phyloP scores from a whole-genome alignment of 768 basidiomycete species.

The Phlebiopsis flavidoalba region DNA sequence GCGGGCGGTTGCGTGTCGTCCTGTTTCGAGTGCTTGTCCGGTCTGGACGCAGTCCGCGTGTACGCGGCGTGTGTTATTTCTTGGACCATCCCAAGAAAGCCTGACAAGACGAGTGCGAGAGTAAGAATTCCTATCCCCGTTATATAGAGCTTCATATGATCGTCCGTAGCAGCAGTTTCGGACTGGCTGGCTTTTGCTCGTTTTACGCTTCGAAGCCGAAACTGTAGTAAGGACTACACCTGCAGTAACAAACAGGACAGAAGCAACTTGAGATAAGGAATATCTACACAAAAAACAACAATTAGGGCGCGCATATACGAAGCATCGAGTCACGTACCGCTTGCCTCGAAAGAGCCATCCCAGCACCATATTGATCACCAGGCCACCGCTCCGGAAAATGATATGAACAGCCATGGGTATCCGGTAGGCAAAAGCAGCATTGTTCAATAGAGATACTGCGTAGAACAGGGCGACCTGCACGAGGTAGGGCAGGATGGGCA shows the following conservation, averaged over 20 bases:
- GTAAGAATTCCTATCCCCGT: constrained; percentile 71
- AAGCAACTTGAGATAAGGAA: constrained; percentile 53
- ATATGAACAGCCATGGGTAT: constrained; percentile 94
- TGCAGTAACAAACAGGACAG: constrained; percentile 75
- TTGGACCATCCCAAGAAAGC: constrained; percentile 79
- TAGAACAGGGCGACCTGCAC: constrained; percentile 83
- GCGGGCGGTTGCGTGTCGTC: constrained; percentile 17
- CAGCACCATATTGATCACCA: constrained; percentile 78
- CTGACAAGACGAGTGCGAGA: constrained; percentile 74
- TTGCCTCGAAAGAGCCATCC: constrained; percentile 66
- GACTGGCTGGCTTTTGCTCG: constrained; percentile 3
- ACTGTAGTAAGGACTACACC: constrained; percentile 81
- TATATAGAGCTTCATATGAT: constrained; percentile 43
- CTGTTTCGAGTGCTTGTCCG: not conserved
- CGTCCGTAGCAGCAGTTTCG: constrained; percentile 1
- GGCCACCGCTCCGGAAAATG: constrained; percentile 86
- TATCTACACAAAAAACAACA: constrained; percentile 50
- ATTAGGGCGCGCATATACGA: not conserved
- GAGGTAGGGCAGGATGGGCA: constrained; percentile 71
- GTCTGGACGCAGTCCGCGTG: not conserved
- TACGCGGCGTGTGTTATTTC: constrained; percentile 60
- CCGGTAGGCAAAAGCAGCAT: constrained; percentile 80
- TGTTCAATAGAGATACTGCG: constrained; percentile 76
- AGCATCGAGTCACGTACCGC: constrained; percentile 36
- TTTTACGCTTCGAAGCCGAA: constrained; percentile 50